Evolutionary conservation across 352 stramenopile species (phyloP).

Genomic region (Pythium scleroteichum): DNA sequence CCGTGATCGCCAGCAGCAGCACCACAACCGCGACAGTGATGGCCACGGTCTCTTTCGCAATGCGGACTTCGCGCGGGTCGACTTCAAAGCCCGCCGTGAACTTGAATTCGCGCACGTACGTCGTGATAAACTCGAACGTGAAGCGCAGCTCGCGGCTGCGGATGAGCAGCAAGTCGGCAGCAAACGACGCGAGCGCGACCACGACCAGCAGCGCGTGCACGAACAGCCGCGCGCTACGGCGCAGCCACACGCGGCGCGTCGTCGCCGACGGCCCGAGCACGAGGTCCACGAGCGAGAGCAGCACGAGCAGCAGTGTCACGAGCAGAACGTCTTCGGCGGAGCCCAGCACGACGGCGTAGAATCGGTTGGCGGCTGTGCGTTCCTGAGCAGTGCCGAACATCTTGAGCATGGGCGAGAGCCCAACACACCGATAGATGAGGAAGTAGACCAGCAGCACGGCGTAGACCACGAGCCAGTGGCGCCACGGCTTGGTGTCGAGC

Average conservation of each 20-base stretch:
- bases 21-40: conserved; percentile 21
- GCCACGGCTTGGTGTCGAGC: conserved; percentile 8
- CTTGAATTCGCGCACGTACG: conserved; percentile 37
- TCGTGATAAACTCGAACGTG: conserved; percentile 45
- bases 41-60: conserved; percentile 25
- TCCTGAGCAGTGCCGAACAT: conserved; percentile 12
- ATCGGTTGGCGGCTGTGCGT: background rate
- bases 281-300: background rate
- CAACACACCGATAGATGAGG: conserved; percentile 15
- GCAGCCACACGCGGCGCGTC: background rate
- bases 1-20: conserved; percentile 15
- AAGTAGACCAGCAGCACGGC: conserved; percentile 11
- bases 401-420: conserved; percentile 4
- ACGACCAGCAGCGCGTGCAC: conserved; percentile 36
- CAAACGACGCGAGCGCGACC: conserved; percentile 24
- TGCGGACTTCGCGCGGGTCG: conserved; percentile 23
- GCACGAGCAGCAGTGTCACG: conserved; percentile 3
- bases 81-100: conserved; percentile 3
- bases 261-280: background rate
- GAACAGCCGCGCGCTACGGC: conserved; percentile 19
- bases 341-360: background rate
- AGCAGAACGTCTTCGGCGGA: background rate
- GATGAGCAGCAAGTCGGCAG: conserved; percentile 40
- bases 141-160: conserved; percentile 42
- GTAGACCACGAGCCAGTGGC: conserved; percentile 15